A percentile compares a stretch with the other conserved stretches of the same genome.
Evolutionary conservation across 73 alveolate species (phyloP).

Genomic region (Paraurostyla sp.): DNA sequence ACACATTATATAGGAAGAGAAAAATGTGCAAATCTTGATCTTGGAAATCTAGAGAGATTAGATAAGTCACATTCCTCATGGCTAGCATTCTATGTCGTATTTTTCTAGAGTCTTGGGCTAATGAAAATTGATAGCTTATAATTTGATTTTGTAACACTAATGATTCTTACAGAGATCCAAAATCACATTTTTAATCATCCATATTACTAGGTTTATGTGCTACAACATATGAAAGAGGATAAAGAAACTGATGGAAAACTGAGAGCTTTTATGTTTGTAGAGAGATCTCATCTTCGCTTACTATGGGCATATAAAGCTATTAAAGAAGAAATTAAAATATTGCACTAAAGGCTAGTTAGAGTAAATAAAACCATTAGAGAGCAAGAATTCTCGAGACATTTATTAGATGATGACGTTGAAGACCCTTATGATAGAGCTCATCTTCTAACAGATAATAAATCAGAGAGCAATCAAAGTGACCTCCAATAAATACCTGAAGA

Average conservation of each 20-base stretch:
- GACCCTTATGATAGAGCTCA: background rate
- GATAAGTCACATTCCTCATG: background rate
- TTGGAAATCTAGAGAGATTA: background rate
- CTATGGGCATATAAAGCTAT: conserved; percentile 51
- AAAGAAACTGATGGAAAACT: conserved; percentile 43
- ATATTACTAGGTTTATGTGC: background rate
- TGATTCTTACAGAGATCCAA: conserved; percentile 22
- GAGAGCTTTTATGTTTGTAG: conserved; percentile 49
- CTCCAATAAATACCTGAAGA: background rate
- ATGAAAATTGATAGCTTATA: background rate
- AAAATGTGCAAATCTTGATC: background rate
- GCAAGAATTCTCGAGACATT: background rate
- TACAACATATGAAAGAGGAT: conserved; percentile 3
- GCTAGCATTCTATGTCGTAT: conserved; percentile 30
- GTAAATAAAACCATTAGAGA: conserved; percentile 9
- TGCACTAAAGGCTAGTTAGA: conserved; percentile 23
- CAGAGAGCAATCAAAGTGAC: background rate
- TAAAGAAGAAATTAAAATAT: conserved; percentile 53
- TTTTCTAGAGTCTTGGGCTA: conserved; percentile 33
- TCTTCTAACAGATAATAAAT: background rate
- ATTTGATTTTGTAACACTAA: background rate
- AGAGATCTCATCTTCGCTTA: conserved; percentile 7
- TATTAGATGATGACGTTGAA: background rate
- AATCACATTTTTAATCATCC: conserved; percentile 32
- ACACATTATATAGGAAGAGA: background rate